Conservation (phyloP, 345 rosid genomes). For the Nasturtium officinale region DNA sequence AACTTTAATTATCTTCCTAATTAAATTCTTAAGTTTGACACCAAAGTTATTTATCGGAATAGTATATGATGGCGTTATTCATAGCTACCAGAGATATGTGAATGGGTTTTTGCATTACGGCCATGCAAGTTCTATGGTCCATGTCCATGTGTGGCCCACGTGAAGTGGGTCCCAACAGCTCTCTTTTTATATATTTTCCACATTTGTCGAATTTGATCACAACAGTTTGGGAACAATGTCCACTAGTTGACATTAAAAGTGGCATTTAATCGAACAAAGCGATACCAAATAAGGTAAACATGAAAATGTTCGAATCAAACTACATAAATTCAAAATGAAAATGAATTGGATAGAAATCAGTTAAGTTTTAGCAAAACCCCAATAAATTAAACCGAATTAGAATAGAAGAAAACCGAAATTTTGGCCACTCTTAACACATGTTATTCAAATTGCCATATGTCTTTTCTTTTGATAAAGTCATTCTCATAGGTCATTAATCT, state of each 20-base stretch:
- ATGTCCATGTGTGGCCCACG: conserved; percentile 35
- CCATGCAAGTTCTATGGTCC: conserved; percentile 38
- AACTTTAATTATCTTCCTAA: neutral
- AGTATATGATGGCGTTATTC: conserved; percentile 12
- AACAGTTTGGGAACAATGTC: conserved; percentile 34
- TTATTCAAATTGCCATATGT: neutral
- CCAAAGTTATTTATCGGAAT: neutral
- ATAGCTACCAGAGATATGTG: conserved; percentile 11
- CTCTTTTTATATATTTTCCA: neutral
- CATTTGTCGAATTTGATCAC: conserved; percentile 25
- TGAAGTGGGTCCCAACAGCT: conserved; percentile 24
- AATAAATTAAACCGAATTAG: neutral
- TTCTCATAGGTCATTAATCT: neutral
- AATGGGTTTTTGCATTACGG: conserved; percentile 18
- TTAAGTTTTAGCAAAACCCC: neutral
- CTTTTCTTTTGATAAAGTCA: neutral
- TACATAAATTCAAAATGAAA: neutral
- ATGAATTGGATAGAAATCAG: neutral
- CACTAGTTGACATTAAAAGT: conserved; percentile 12
- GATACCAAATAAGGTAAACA: neutral
- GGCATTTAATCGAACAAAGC: neutral
- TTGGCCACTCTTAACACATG: neutral
- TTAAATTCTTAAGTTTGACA: too few relatives aligned
- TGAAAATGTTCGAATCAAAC: neutral
- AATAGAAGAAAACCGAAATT: neutral